Evolutionary conservation across 2,329 filamentous ascomycete genomes (phyloP).

Genomic region (Phaeoacremonium minimum): DNA sequence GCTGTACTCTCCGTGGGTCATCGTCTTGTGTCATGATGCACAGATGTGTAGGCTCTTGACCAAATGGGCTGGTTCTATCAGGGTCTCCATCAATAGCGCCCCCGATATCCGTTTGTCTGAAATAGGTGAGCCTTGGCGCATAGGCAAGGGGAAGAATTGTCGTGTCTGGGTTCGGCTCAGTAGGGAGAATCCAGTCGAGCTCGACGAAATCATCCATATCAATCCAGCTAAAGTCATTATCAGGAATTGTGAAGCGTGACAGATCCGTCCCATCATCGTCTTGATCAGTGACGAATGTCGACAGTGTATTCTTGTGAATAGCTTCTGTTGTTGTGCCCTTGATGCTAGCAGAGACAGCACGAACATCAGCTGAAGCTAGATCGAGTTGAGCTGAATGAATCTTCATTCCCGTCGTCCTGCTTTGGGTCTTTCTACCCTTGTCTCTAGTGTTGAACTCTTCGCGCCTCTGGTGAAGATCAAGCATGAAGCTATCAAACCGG

Average conservation of each 20-base stretch:
- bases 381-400: conserved; percentile 94
- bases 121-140: conserved; percentile 94
- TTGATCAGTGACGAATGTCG: conserved; percentile 46
- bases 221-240: conserved; percentile 94
- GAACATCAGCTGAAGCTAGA: conserved; percentile 83
- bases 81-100: conserved; percentile 76
- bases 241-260: conserved; percentile 90
- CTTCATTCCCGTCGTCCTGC: conserved; percentile 86
- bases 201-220: conserved; percentile 99
- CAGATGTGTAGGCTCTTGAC: conserved; percentile 86
- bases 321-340: conserved; percentile 75
- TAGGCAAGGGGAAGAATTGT: conserved; percentile 91
- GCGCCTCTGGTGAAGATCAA: conserved; percentile 89
- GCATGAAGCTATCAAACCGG: conserved; percentile 92
- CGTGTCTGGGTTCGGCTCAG: conserved; percentile 85
- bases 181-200: conserved; percentile 90
- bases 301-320: conserved; percentile 56
- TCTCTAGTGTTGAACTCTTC: conserved; percentile 86
- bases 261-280: conserved; percentile 62
- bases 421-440: conserved; percentile 70
- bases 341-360: conserved; percentile 89
- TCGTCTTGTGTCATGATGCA: conserved; percentile 93
- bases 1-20: conserved; percentile 85
- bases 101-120: conserved; percentile 90
- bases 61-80: conserved; percentile 82